Evolutionary conservation across 805 yeast genomes (phyloP), one percentile per base, ranked within the genome.

Genomic region (Lachancea nothofagi): DNA sequence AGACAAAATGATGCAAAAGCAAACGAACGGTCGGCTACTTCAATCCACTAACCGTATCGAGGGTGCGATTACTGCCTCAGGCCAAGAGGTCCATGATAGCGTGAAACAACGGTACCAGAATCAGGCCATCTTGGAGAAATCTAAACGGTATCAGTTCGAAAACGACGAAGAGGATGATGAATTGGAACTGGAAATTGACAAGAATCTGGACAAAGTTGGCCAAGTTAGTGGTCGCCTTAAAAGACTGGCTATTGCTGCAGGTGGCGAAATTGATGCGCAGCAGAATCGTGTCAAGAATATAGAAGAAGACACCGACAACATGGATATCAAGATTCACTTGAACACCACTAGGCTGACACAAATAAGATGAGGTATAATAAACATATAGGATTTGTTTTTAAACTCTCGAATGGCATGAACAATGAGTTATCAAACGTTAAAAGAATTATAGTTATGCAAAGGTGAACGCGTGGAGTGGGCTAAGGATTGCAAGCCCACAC

Each of bases 131-230:
- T 42, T 63, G 36, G 53, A 69, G 13, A 79, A 77, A 27, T 83
- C 94, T 2, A 67, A 75, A 42, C 67, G 77, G 48, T 88, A 82
- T 62, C 85, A 84, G 53, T 84, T 86, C 51, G 96, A 87, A 56
- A 83, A 83, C 35, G 97, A 90, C 62, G 78, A 79, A 36, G 97
- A 90, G 59, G 97, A 93, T 61, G 95, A 88, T 53, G 93, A 80
- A 50, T 76, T 87, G 76, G 97, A 90, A 57, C 75, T 81, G 46
- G 96, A 89, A 61, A 77, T 88, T 50, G 89, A 88, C 39, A 66
- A 74, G 47, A 93, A 93, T 54, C 67, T 90, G 61, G 89, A 84
- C 52, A 86, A 82, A 58, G 83, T 93, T 35, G 73, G 75, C 9
- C 71, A 71, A 29, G 75, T 81, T 43, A 76, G 95, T 23, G 71